Conservation (phyloP, 257 asterid genomes). For the Haberlea rhodopensis region DNA sequence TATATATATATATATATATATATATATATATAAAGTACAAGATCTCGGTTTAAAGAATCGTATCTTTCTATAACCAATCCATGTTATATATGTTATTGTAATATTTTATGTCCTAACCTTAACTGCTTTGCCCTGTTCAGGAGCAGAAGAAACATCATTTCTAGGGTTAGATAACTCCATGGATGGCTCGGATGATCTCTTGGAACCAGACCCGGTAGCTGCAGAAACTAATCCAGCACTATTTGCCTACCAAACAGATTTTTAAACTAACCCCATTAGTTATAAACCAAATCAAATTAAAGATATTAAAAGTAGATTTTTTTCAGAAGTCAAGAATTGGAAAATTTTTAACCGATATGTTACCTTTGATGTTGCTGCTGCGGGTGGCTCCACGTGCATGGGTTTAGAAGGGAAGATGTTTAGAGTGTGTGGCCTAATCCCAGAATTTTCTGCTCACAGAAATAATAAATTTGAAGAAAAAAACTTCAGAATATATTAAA, state of each 20-base stretch:
- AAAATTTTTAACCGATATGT: conserved; percentile 17
- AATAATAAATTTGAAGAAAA: background rate
- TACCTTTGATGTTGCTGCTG: conserved; percentile 60
- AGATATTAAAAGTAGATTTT: conserved; percentile 1
- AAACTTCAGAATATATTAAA: background rate
- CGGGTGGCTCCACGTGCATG: conserved; percentile 82
- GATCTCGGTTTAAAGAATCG: no score
- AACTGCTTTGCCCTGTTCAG: conserved; percentile 59
- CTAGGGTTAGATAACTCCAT: conserved; percentile 60
- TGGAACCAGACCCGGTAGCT: conserved; percentile 45
- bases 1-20: no score
- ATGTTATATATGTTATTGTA: background rate
- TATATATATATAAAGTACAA: no score
- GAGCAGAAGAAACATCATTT: conserved; percentile 45
- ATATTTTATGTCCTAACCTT: conserved; percentile 61
- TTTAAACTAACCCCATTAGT: conserved; percentile 25
- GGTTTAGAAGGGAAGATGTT: conserved; percentile 95
- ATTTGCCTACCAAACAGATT: conserved; percentile 53
- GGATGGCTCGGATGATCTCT: conserved; percentile 82
- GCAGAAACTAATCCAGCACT: conserved; percentile 48
- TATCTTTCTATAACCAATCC: no score
- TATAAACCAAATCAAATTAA: conserved; percentile 2
- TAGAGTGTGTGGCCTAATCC: conserved; percentile 72
- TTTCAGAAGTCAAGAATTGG: conserved; percentile 25
- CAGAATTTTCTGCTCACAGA: conserved; percentile 55